Conservation (phyloP, 2,329 filamentous ascomycete genomes). For the Fusarium albidum region DNA sequence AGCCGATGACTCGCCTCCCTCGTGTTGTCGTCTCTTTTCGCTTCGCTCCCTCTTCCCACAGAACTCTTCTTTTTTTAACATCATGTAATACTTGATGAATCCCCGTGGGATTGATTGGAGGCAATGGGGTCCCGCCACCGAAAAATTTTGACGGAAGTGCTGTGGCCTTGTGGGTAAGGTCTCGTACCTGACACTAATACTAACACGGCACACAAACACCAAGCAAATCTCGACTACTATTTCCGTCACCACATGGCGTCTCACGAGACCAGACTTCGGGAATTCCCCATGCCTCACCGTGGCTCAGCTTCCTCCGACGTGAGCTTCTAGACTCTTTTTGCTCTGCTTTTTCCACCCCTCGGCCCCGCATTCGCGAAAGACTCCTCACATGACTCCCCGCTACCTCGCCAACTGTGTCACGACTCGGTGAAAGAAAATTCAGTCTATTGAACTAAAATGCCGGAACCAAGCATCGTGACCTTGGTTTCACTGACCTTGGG, state of each 20-base stretch:
- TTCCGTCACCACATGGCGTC: conserved; percentile 38
- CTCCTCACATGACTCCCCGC: conserved; percentile 33
- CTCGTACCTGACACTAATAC: conserved; percentile 9
- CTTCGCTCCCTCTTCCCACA: conserved; percentile 2
- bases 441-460: conserved; percentile 13
- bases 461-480: conserved; percentile 10
- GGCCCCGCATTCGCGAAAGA: conserved; percentile 8
- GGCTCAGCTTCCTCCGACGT: conserved; percentile 4
- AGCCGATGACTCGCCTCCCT: too few relatives aligned
- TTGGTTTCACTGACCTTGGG: conserved; percentile 10
- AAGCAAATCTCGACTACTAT: conserved; percentile 21
- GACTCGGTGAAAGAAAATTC: conserved; percentile 28
- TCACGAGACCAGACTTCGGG: conserved; percentile 25
- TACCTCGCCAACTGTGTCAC: conserved; percentile 35
- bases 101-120: background rate
- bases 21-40: conserved; percentile 3
- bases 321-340: conserved; percentile 25
- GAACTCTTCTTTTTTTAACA: background rate
- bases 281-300: conserved; percentile 13
- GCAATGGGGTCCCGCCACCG: background rate
- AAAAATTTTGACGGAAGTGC: background rate
- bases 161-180: background rate
- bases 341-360: conserved; percentile 2
- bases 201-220: conserved; percentile 2
- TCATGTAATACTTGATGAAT: background rate